phyloP scores from a whole-genome alignment of 2,329 filamentous ascomycete species.

The Didymella segeticola region DNA sequence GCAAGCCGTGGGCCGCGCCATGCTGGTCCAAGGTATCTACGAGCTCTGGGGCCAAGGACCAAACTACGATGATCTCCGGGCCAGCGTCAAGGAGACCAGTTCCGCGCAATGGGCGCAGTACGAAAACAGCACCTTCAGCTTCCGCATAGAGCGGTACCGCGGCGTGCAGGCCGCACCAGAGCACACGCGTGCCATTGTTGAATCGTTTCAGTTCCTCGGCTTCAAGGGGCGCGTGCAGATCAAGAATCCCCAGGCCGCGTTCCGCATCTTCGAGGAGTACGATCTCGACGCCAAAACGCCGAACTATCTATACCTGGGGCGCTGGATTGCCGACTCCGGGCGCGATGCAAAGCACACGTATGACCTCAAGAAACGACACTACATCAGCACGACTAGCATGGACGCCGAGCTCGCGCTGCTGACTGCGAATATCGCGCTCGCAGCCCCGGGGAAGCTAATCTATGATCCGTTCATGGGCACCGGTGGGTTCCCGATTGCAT shows the following conservation, averaged over 20 bases:
- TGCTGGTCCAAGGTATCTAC: slow-evolving; percentile 83
- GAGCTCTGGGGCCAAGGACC: slow-evolving; percentile 83
- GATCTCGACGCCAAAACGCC: slow-evolving; percentile 60
- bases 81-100: slow-evolving; percentile 65
- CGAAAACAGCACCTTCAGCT: slow-evolving; percentile 74
- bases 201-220: slow-evolving; percentile 78
- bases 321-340: slow-evolving; percentile 70
- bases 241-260: slow-evolving; percentile 70
- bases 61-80: slow-evolving; percentile 72
- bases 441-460: slow-evolving; percentile 81
- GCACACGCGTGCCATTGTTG: slow-evolving; percentile 74
- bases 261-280: slow-evolving; percentile 86
- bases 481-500: slow-evolving; percentile 88
- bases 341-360: slow-evolving; percentile 75
- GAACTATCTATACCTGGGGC: slow-evolving; percentile 72
- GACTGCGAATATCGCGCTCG: slow-evolving; percentile 88
- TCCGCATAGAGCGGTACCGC: slow-evolving; percentile 82
- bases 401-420: slow-evolving; percentile 91
- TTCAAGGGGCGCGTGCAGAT: slow-evolving; percentile 82
- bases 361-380: slow-evolving; percentile 89
- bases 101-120: slow-evolving; percentile 72
- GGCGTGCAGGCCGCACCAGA: slow-evolving; percentile 69
- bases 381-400: slow-evolving; percentile 97
- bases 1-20: slow-evolving; percentile 74
- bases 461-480: slow-evolving; percentile 97